Evolutionary conservation across 2,329 filamentous ascomycete genomes (phyloP).

Genomic region (Raffaelea deltoideospora): DNA sequence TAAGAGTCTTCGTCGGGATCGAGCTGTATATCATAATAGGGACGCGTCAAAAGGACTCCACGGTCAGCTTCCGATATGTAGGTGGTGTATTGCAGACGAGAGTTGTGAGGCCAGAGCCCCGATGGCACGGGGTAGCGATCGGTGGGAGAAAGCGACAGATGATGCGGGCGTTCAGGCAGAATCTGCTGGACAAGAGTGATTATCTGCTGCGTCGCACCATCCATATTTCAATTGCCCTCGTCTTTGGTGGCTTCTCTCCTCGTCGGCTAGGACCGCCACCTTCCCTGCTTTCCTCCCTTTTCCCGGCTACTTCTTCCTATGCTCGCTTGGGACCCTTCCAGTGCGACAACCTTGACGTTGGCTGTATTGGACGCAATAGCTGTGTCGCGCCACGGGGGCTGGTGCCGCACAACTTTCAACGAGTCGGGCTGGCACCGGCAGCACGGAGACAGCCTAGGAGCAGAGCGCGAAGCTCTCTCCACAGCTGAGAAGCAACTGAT

Average conservation of each 20-base stretch:
- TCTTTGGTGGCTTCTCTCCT: too few species aligned
- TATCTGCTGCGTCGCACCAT: conserved; percentile 11
- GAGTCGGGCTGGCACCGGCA: too few species aligned
- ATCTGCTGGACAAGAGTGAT: conserved; percentile 11
- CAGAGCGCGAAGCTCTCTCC: conserved; percentile 14
- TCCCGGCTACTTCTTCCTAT: too few species aligned
- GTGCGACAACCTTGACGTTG: too few species aligned
- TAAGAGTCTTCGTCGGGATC: conserved; percentile 18
- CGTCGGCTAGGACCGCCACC: too few species aligned
- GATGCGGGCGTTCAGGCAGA: conserved; percentile 20
- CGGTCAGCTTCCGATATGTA: conserved; percentile 42
- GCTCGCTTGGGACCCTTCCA: too few species aligned
- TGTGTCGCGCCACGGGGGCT: too few species aligned
- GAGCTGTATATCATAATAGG: conserved; percentile 42
- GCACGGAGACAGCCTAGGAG: conserved; percentile 10
- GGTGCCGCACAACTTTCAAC: too few species aligned
- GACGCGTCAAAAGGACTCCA: conserved; percentile 39
- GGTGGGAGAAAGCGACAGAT: conserved; percentile 33
- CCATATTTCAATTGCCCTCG: too few species aligned
- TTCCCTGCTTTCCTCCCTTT: background rate
- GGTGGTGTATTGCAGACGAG: conserved; percentile 39
- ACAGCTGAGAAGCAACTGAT: conserved; percentile 8
- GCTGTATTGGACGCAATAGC: too few species aligned
- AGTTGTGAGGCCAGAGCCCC: conserved; percentile 27
- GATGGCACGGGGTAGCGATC: conserved; percentile 29